A percentile compares a stretch with the other conserved stretches of the same genome.
Conservation (phyloP, 192 early-diverging fungal species). For the Allomyces javanicus region DNA sequence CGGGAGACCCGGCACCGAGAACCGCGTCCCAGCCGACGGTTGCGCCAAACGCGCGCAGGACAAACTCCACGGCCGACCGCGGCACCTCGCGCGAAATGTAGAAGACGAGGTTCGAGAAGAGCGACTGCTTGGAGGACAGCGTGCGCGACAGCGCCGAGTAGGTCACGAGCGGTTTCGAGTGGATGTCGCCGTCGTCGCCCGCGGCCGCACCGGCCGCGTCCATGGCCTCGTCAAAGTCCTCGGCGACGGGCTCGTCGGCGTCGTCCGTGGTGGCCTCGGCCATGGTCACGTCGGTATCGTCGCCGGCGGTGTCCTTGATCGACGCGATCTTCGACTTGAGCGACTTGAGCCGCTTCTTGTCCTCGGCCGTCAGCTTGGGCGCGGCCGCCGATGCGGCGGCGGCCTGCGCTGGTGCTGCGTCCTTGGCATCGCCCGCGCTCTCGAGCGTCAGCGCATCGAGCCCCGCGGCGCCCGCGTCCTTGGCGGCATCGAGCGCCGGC, state of each 20-base stretch:
- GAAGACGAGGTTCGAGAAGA: conserved; percentile 47
- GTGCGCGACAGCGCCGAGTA: conserved; percentile 8
- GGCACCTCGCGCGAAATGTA: conserved; percentile 89
- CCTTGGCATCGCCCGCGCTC: conserved; percentile 12
- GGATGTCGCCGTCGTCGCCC: conserved; percentile 7
- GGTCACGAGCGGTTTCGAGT: conserved; percentile 6
- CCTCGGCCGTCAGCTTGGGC: conserved; percentile 23
- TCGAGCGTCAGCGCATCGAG: conserved; percentile 48
- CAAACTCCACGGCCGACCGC: conserved; percentile 75
- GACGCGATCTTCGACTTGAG: conserved; percentile 19
- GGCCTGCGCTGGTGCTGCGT: conserved; percentile 5
- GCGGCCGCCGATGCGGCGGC: conserved; percentile 16
- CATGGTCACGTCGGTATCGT: conserved; percentile 6
- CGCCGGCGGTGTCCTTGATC: conserved; percentile 18
- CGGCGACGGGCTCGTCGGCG: conserved; percentile 1
- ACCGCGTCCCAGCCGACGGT: conserved; percentile 71
- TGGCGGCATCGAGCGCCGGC: conserved; percentile 49
- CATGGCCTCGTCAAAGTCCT: conserved; percentile 15
- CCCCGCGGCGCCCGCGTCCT: conserved; percentile 41
- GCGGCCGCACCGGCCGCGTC: conserved; percentile 19
- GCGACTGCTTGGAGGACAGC: conserved; percentile 26
- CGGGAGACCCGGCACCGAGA: conserved; percentile 58
- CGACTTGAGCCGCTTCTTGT: conserved; percentile 20
- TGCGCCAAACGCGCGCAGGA: conserved; percentile 75
- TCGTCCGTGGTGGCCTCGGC: conserved; percentile 12